Percentiles rank a stretch among this genome's conserved stretches.
Conservation (phyloP, 2,329 filamentous ascomycete species). For the Lecanoromycetidae sp. region DNA sequence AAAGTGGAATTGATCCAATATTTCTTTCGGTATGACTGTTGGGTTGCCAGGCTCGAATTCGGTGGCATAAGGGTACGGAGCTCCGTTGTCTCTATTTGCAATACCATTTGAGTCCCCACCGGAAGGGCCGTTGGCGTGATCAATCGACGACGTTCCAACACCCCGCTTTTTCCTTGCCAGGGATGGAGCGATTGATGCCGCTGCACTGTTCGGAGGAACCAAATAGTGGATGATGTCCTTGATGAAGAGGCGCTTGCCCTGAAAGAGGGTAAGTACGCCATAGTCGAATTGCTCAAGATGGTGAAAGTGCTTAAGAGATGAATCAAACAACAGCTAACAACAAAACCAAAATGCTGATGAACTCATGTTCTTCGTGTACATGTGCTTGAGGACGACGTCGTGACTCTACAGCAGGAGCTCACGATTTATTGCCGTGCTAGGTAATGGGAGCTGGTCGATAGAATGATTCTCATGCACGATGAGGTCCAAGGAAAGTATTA, state of each 20-base stretch:
- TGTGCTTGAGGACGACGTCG: neutral
- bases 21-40: conserved; percentile 63
- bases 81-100: conserved; percentile 24
- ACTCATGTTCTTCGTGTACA: too few relatives aligned
- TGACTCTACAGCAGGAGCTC: neutral
- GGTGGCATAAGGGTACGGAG: conserved; percentile 48
- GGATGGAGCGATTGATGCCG: conserved; percentile 65
- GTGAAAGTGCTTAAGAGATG: neutral
- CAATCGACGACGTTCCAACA: conserved; percentile 38
- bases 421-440: neutral
- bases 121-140: neutral
- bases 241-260: conserved; percentile 91
- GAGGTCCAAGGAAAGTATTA: too few relatives aligned
- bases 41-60: conserved; percentile 60
- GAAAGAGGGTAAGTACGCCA: conserved; percentile 31
- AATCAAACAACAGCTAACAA: neutral
- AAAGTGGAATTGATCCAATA: conserved; percentile 76
- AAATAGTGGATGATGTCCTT: conserved; percentile 96
- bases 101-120: conserved; percentile 22
- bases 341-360: too few relatives aligned
- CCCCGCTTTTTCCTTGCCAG: conserved; percentile 48
- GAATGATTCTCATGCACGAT: too few relatives aligned
- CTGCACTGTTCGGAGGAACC: conserved; percentile 58
- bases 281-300: conserved; percentile 4
- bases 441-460: too few relatives aligned